Evolutionary conservation across 441 rosid genomes (phyloP).

Genomic region (Flueggea neowawraea): DNA sequence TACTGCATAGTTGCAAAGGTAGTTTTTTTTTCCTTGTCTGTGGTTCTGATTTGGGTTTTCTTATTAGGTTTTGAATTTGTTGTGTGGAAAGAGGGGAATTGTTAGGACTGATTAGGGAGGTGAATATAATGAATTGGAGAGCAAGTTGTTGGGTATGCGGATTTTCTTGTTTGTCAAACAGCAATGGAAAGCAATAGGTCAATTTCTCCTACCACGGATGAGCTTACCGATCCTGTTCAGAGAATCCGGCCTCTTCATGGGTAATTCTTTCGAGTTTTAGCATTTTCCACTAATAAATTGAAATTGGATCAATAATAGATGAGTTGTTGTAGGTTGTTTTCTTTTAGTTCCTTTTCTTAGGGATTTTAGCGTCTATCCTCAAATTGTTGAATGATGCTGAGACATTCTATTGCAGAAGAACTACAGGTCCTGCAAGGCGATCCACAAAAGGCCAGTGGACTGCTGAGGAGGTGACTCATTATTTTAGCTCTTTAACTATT

Average conservation of each 20-base stretch:
- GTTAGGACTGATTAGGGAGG: constrained; percentile 14
- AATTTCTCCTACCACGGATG: constrained; percentile 51
- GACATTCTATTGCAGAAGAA: constrained; percentile 52
- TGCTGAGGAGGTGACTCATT: constrained; percentile 76
- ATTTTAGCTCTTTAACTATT: not conserved
- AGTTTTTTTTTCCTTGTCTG: not conserved
- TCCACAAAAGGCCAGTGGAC: constrained; percentile 99
- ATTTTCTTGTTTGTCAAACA: constrained; percentile 35
- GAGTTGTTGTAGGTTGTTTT: not conserved
- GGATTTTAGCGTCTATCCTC: not conserved
- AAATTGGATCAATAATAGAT: not conserved
- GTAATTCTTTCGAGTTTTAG: constrained; percentile 31
- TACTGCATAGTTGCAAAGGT: too few species aligned
- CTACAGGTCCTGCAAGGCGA: constrained; percentile 96
- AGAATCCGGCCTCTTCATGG: constrained; percentile 64
- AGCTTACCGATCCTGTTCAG: constrained; percentile 43
- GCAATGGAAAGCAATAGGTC: constrained; percentile 74
- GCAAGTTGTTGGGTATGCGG: constrained; percentile 38
- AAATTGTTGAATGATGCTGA: constrained; percentile 1
- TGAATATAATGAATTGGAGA: constrained; percentile 62
- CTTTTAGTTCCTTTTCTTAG: not conserved
- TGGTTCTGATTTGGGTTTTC: not conserved
- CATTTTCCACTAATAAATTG: not conserved
- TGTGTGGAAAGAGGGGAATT: constrained; percentile 20
- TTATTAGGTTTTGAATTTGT: constrained; percentile 2